Evolutionary conservation across 2,329 filamentous ascomycete species (phyloP).

Genomic region (Aspergillus ochraceus): DNA sequence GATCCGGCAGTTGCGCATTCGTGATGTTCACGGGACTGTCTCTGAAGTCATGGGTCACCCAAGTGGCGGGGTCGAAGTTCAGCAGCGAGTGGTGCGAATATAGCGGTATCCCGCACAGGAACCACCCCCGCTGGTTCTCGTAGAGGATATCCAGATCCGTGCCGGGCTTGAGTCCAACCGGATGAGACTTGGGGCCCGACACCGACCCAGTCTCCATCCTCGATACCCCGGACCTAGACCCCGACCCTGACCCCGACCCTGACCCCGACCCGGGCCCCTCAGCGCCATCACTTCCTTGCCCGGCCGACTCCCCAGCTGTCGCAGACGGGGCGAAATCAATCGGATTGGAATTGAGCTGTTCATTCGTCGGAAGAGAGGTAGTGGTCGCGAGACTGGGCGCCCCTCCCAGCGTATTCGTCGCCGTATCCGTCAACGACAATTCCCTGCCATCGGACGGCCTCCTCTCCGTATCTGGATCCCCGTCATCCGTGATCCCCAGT

Average conservation of each 20-base stretch:
- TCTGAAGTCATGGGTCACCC: conserved; percentile 69
- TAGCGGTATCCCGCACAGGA: conserved; percentile 84
- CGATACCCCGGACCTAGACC: background rate
- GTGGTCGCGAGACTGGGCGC: conserved; percentile 3
- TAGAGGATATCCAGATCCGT: conserved; percentile 81
- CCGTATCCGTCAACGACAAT: conserved; percentile 11
- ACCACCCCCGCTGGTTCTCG: conserved; percentile 90
- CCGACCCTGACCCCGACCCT: background rate
- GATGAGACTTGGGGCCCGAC: conserved; percentile 1
- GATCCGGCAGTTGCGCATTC: conserved; percentile 90
- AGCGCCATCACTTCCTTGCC: background rate
- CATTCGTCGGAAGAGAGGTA: background rate
- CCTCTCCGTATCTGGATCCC: conserved; percentile 11
- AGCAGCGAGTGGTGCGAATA: conserved; percentile 86
- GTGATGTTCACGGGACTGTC: conserved; percentile 68
- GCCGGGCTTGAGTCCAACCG: conserved; percentile 25
- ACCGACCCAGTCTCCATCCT: background rate
- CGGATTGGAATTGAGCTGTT: conserved; percentile 13
- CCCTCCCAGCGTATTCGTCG: conserved; percentile 6
- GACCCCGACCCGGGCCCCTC: background rate
- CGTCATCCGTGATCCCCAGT: conserved; percentile 47
- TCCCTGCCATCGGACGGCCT: conserved; percentile 9
- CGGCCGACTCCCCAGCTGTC: background rate
- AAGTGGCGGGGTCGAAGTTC: conserved; percentile 79
- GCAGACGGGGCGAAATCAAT: conserved; percentile 12